Evolutionary conservation across 768 basidiomycete species (phyloP).

Genomic region (Podaxis sp.): DNA sequence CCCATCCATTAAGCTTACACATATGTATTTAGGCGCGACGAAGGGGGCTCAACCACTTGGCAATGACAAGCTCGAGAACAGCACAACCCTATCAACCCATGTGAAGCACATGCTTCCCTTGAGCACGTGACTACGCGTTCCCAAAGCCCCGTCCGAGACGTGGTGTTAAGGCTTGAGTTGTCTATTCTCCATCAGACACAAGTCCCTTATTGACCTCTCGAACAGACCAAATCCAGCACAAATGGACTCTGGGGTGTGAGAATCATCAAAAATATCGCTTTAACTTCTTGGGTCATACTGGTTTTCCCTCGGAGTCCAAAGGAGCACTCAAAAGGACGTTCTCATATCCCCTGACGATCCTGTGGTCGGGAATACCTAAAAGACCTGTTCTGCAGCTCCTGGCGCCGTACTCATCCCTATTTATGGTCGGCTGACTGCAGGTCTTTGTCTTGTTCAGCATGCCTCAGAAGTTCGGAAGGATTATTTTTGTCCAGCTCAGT

Average conservation of each 20-base stretch:
- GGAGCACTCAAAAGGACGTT: background rate
- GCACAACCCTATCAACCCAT: too few relatives aligned
- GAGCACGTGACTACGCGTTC: too few relatives aligned
- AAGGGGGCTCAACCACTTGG: too few relatives aligned
- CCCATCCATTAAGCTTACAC: too few relatives aligned
- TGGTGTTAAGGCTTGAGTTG: too few relatives aligned
- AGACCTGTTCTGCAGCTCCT: background rate
- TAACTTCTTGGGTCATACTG: background rate
- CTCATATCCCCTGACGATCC: background rate
- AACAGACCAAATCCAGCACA: too few relatives aligned
- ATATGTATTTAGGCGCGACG: too few relatives aligned
- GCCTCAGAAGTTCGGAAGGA: constrained; percentile 1
- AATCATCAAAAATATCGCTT: background rate
- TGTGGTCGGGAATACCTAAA: background rate
- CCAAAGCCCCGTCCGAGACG: too few relatives aligned
- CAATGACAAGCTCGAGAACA: too few relatives aligned
- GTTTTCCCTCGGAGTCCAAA: background rate
- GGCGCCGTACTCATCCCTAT: background rate
- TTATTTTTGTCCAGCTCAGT: background rate
- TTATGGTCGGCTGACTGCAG: constrained; percentile 4
- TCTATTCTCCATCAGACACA: too few relatives aligned
- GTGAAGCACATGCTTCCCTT: too few relatives aligned
- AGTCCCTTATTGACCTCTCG: too few relatives aligned
- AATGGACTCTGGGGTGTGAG: background rate
- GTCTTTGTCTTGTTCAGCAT: background rate